These are phyloP conservation scores for Chimonanthus salicifolius DNA, from an alignment of 164 flowering plant species.

Conservation along the genomic window DNA sequence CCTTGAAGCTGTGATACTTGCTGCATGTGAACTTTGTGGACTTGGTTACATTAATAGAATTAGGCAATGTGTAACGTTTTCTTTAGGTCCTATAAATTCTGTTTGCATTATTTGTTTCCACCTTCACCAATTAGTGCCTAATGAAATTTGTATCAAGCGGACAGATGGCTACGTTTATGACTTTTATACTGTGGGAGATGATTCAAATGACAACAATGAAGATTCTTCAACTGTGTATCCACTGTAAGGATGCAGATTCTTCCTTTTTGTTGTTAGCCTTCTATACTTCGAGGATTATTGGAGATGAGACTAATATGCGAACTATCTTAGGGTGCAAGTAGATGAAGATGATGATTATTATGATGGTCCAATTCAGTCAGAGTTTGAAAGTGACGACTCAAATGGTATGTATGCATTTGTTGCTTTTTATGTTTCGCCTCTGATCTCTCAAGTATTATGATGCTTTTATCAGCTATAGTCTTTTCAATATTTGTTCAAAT, in stretches of 20 bases:
- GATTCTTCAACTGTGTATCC: constrained; percentile 39
- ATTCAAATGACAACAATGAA: constrained; percentile 22
- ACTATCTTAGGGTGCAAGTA: constrained; percentile 38
- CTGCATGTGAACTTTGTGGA: too few relatives aligned
- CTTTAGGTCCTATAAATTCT: too few relatives aligned
- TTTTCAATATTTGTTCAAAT: too few relatives aligned
- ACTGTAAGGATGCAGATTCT: constrained; percentile 34
- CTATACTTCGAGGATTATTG: neutral
- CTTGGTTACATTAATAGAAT: too few relatives aligned
- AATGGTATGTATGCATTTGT: constrained; percentile 45
- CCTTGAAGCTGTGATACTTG: too few relatives aligned
- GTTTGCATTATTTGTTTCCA: neutral
- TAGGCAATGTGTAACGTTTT: too few relatives aligned
- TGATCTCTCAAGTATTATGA: neutral
- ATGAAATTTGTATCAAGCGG: neutral
- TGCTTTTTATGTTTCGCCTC: neutral
- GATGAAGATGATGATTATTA: constrained; percentile 45
- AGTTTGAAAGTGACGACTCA: constrained; percentile 70
- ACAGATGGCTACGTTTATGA: constrained; percentile 63
- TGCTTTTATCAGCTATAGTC: neutral
- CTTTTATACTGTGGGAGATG: constrained; percentile 55
- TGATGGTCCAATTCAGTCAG: constrained; percentile 62
- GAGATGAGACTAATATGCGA: neutral
- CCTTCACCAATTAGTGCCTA: neutral
- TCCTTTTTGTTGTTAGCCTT: neutral